phyloP scores from a whole-genome alignment of 2,329 filamentous ascomycete genomes.

The Venturia asperata region DNA sequence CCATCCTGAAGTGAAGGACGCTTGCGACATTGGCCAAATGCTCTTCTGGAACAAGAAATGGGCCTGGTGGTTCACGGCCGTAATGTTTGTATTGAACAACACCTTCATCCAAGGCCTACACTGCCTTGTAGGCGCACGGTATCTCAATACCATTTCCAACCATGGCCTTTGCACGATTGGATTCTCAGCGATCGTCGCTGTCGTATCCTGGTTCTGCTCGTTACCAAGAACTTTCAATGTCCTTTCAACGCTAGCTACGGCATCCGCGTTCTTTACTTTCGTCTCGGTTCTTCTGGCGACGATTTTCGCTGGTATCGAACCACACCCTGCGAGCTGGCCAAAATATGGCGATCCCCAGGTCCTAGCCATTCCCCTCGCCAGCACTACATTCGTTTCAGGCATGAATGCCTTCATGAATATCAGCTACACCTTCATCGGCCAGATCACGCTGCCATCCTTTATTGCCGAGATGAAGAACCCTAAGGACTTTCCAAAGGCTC shows the following conservation, averaged over 20 bases:
- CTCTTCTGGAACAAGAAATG: constrained; percentile 79
- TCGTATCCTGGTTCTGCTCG: constrained; percentile 71
- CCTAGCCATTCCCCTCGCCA: constrained; percentile 57
- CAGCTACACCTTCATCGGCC: constrained; percentile 91
- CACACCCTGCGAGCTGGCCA: constrained; percentile 60
- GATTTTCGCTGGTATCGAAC: constrained; percentile 71
- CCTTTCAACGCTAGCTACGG: constrained; percentile 69
- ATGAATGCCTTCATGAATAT: constrained; percentile 93
- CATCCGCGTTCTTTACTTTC: constrained; percentile 82
- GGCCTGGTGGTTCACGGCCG: constrained; percentile 60
- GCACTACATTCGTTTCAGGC: constrained; percentile 72
- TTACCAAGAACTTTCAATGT: constrained; percentile 79
- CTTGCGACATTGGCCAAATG: constrained; percentile 93
- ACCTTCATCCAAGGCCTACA: constrained; percentile 84
- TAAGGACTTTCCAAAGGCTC: constrained; percentile 83
- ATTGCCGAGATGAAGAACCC: constrained; percentile 85
- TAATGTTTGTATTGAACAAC: constrained; percentile 93
- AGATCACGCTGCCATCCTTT: constrained; percentile 89
- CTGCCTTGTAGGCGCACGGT: constrained; percentile 76
- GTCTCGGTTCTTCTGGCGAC: constrained; percentile 78
- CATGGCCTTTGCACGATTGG: constrained; percentile 68
- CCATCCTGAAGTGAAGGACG: constrained; percentile 84
- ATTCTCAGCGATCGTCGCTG: constrained; percentile 66
- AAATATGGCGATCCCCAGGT: constrained; percentile 57
- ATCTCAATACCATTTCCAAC: constrained; percentile 80